Evolutionary conservation across 805 yeast genomes (phyloP), one percentile per base, ranked within the genome.

Genomic region (Schwanniomyces vanrijiae): DNA sequence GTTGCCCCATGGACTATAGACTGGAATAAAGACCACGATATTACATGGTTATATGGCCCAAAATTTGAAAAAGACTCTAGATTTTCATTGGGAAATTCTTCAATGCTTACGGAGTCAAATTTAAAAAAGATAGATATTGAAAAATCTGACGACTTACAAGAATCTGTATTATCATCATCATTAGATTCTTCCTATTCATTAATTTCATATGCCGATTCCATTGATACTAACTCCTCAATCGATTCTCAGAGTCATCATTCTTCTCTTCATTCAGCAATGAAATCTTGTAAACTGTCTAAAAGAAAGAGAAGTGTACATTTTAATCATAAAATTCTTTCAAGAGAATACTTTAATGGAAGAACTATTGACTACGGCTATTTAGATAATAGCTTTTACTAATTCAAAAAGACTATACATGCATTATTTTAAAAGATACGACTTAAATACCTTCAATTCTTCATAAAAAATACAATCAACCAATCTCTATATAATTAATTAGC

Each of bases 11-110:
- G 66, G 4, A 50, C 51, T 29, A 78, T 80, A 35, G 79, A 80
- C 59, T 80, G 84, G 84, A 71, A 68, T 54, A 80, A 80, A 55
- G 71, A 66, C 46, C 76, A 77, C 48, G 84, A 80, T 55, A 71
- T 77, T 41, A 80, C 83, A 3, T 78, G 80, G 68, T 65, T 80
- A 42, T 80, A 75, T 54, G 84, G 84, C 0, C 84, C 84, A 18
- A 65, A 67, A 47, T 61, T 60, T 47, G 49, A 45, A 8, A 22
- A 22, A 13, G 25, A 20, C 8, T 11, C 34, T 2, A 44, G 39
- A 11, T 44, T 44, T 19, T 38, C 40, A 21, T 21, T 44, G 7
- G 29, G 25, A 8, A 18, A n/a, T 18, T 14, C 28, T 19, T 38
- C 41, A 22, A 19, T 22, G 29, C 24, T 38, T 10, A 38, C 41